Conservation (phyloP, 192 early-diverging fungal species). For the Spizellomyces punctatus region DNA sequence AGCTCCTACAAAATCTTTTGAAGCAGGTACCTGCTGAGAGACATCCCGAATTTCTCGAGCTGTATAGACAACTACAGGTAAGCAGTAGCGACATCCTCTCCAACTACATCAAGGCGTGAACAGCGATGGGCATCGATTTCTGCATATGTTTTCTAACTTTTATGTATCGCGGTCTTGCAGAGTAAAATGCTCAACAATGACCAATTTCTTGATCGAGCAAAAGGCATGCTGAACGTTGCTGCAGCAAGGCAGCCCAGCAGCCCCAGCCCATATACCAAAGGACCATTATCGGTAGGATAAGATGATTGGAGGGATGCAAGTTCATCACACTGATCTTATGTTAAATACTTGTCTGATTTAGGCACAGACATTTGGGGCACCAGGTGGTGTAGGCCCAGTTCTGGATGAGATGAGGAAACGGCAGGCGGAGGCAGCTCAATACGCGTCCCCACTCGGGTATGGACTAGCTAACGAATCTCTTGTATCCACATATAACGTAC, state of each 20-base stretch:
- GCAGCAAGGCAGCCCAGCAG: too few species aligned
- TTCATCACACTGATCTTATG: too few species aligned
- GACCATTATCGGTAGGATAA: too few species aligned
- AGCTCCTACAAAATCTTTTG: constrained; percentile 12
- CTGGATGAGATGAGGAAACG: constrained; percentile 7
- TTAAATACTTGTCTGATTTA: too few species aligned
- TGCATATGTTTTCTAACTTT: background rate
- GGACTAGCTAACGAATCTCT: too few species aligned
- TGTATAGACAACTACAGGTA: constrained; percentile 22
- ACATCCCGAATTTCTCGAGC: constrained; percentile 19
- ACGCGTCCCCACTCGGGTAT: background rate
- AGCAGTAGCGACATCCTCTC: too few species aligned
- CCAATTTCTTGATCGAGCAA: constrained; percentile 16
- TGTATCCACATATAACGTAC: too few species aligned
- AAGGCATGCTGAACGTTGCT: constrained; percentile 14
- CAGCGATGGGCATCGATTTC: too few species aligned
- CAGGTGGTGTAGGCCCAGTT: background rate
- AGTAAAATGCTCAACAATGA: background rate
- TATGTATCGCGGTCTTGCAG: background rate
- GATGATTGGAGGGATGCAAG: too few species aligned
- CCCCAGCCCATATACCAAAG: too few species aligned
- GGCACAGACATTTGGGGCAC: background rate
- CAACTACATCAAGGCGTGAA: too few species aligned
- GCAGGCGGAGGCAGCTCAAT: constrained; percentile 1
- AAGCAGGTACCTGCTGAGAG: constrained; percentile 8